Base-by-base conservation (phyloP, 805 yeast species). In the Candida succiphila region DNA sequence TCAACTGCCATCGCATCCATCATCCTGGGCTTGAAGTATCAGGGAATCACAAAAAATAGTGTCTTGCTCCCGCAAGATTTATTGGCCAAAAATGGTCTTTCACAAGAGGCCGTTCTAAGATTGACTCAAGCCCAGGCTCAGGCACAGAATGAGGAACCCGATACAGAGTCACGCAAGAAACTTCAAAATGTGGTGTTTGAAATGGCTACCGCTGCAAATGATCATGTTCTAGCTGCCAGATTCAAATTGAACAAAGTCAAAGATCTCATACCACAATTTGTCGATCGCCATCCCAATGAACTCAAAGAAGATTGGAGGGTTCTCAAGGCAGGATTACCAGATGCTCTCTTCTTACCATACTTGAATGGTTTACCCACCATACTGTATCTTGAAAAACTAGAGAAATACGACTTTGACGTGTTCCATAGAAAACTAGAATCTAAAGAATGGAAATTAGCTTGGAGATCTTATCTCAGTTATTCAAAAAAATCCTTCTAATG, bases 131-230 rank as follows among this genome's bases (percentile, higher is more conserved):
- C 47, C 4, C 40, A 45, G 3, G 17, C 41, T 24, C 58, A 49
- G 8, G 37, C 46, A 3, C 61, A 52, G n/a, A 42, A 51, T 2
- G 61, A 59, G 7, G 24, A 20, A 10, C n/a, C n/a, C n/a, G n/a
- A n/a, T n/a, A n/a, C n/a, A n/a, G n/a, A n/a, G n/a, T n/a, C n/a
- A n/a, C 37, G 29, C 14, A 54, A 49, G 24, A 56, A 54, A 34
- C 45, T 81, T 37, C 68, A 70, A 38, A 75, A 78, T 45, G 72
- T 76, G 7, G 63, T 81, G 2, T 85, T 69, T 46, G 84, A 78
- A 30, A 70, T 79, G 5, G 83, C 92, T 3, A 73, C 79, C 5
- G 58, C 67, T 1, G 92, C 94, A 3, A 84, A 85, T 54, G 95
- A 84, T 51, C 95, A 84, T 52, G 48, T 85, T 3, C 51, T 84